phyloP scores from a whole-genome alignment of 768 basidiomycete genomes.

The Lentinula lateritia region DNA sequence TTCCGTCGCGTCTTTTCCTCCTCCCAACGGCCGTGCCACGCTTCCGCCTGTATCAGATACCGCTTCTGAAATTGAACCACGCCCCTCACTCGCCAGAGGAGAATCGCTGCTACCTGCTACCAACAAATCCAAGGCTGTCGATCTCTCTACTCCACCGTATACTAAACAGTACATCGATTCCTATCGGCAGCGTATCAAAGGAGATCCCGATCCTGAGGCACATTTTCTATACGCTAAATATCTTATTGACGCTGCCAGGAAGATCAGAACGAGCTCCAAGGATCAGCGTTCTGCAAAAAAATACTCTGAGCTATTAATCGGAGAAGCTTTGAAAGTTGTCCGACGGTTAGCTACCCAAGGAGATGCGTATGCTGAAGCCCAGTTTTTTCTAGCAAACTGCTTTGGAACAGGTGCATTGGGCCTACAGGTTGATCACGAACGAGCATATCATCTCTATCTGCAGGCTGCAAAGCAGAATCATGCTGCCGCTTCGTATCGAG shows the following conservation, averaged over 20 bases:
- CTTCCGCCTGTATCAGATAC: constrained; percentile 16
- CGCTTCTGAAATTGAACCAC: constrained; percentile 49
- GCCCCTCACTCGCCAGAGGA: constrained; percentile 52
- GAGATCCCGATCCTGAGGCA: constrained; percentile 95
- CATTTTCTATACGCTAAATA: constrained; percentile 99
- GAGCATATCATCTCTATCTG: constrained; percentile 94
- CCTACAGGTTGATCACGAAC: constrained; percentile 95
- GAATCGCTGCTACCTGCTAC: constrained; percentile 54
- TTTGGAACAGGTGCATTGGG: constrained; percentile 94
- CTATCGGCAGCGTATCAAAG: constrained; percentile 95
- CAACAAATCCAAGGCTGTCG: constrained; percentile 74
- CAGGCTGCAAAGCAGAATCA: constrained; percentile 98
- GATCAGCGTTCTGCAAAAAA: constrained; percentile 84
- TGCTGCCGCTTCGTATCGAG: constrained; percentile 89
- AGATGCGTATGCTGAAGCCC: constrained; percentile 90
- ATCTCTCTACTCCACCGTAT: constrained; percentile 78
- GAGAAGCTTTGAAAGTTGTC: constrained; percentile 87
- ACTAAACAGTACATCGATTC: constrained; percentile 97
- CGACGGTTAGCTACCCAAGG: constrained; percentile 90
- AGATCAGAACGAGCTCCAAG: constrained; percentile 67
- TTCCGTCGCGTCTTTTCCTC: constrained; percentile 12
- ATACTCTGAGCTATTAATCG: constrained; percentile 83
- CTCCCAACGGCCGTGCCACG: neutral
- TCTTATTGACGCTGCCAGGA: constrained; percentile 95
- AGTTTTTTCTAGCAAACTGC: constrained; percentile 97